Evolutionary conservation across 2,329 filamentous ascomycete species (phyloP), one percentile per base, ranked within the genome.

Genomic region (Leptographium lundbergii): DNA sequence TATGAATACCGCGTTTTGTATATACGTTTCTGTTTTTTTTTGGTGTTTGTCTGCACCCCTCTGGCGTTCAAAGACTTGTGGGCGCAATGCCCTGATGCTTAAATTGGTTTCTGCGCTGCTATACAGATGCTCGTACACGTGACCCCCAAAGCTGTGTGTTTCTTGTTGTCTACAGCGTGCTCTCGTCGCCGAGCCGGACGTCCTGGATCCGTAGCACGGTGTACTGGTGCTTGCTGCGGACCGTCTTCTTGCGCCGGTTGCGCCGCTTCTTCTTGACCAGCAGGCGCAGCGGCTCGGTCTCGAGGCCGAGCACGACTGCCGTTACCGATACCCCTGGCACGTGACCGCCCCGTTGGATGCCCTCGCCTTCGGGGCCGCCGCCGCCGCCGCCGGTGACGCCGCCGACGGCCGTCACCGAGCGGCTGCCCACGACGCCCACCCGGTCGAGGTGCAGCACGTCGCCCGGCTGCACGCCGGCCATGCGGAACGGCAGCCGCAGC

Each of bases 371-470:
- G 22, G 50, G 22, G 24, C 57, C 27, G 50, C 52, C 19, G 54
- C 13, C 19, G 29, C 57, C 22, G 11, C 22, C 25, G 22, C 34
- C 29, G 14, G 22, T 9, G 19, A 7, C 24, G 4, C n/a, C 39
- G 6, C 54, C 58, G 14, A 63, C 47, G 2, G 60, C 63, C 45
- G 63, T 65, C 57, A 63, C 45, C 3, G 34, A 34, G 17, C 94
- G 81, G 65, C 86, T 92, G 32, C 94, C 94, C 52, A 99, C 75
- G 58, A 86, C 77, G 48, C 84, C 86, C 27, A 91, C 94, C 59
- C 91, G 86, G 74, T 96, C 92, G 60, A 99, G 80, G 7, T 91
- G 88, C 61, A 99, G 78, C 45, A 95, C 77, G 69, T 97, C 92
- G 34, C 94, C 94, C 0, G 91, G 86, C 9, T 79, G 74, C 6